Evolutionary conservation across 1,284 basidiomycete species (phyloP), one percentile per base, ranked within the genome.

Genomic region (Ceratobasidium sp.): DNA sequence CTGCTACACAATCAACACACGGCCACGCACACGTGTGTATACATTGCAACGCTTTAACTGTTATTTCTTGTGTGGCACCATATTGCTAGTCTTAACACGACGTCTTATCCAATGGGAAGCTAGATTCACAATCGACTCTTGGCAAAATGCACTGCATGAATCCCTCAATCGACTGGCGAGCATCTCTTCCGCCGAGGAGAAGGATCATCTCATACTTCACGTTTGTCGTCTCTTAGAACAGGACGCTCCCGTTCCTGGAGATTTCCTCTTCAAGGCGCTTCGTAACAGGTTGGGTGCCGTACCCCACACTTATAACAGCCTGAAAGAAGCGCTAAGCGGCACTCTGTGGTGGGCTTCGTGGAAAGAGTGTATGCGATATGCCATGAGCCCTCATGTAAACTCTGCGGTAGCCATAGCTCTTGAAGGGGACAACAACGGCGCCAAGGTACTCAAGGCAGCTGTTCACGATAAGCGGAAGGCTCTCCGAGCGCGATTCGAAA

Each of bases 1-100:
- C 26, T 71, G 68, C 42, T 71, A 60, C 11, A n/a, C 54, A 7
- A 49, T 60, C 17, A 13, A 71, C 3, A 7, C 6, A 31, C 28
- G 31, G 0, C n/a, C 37, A 3, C 56, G 68, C 31, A 60, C 68
- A 7, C n/a, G 39, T 2, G 33, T 13, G 1, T 71, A 71, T 15
- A 71, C 68, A 15, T n/a, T 71, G 3, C 68, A 71, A 23, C 68
- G 68, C 53, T 71, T 60, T 42, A 71, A 71, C 39, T 71, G 68
- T 42, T 71, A 71, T 39, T 71, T 71, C 56, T 28, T 71, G 8
- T 71, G 68, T 42, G 17, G 42, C 39, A 47, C 54, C 42, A 71
- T 71, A 5, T 23, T 71, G 7, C 28, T 33, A 17, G 39, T 47
- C 53, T 31, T 71, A 28, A 33, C 68, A 6, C 68, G 68, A 20